Evolutionary conservation across 805 yeast species (phyloP), one percentile per base, ranked within the genome.

Genomic region (Cyberlindnera xylosilytica): DNA sequence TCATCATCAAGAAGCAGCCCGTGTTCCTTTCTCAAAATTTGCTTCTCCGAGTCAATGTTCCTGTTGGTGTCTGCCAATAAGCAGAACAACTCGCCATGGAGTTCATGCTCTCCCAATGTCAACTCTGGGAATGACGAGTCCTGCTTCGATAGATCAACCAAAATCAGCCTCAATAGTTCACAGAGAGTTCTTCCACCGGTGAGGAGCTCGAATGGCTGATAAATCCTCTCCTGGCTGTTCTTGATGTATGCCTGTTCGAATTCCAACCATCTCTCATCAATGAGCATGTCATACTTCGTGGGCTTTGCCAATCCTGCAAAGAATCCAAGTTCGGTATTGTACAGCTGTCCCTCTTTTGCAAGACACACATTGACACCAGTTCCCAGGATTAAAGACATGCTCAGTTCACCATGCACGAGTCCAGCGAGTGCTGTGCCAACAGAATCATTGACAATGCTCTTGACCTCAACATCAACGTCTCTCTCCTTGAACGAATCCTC

Each of bases 321-420:
- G 37, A 76, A 68, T 3, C 83, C 76, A 23, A 77, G 53, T 49
- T 79, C 85, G n/a, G 74, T 61, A 57, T 79, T 79, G 36, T 69
- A 47, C 18, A 78, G 57, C 2, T 46, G 37, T 9, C 57, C 47
- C 7, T 50, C 51, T 24, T 63, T 58, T 20, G 16, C 65, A 52
- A 63, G 77, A 65, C 61, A 77, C 27, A 77, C 58, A 51, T 83
- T 83, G 40, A 78, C 60, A 1, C 90, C 90, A 3, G 90, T 83
- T 1, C 90, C 89, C 38, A 82, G 59, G 3, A 83, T 84, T 50
- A 83, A 50, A 0, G 85, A 83, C 34, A 81, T 51, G 42, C 63
- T 54, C 2, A 53, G 44, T 12, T 36, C 29, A 2, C 46, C 41
- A 41, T 72, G 69, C 2, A 63, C 45, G 11, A 54, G 49, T 15